These are phyloP conservation scores for Lenzites betulinus DNA, from an alignment of 768 basidiomycete species.

Conservation along the genomic window DNA sequence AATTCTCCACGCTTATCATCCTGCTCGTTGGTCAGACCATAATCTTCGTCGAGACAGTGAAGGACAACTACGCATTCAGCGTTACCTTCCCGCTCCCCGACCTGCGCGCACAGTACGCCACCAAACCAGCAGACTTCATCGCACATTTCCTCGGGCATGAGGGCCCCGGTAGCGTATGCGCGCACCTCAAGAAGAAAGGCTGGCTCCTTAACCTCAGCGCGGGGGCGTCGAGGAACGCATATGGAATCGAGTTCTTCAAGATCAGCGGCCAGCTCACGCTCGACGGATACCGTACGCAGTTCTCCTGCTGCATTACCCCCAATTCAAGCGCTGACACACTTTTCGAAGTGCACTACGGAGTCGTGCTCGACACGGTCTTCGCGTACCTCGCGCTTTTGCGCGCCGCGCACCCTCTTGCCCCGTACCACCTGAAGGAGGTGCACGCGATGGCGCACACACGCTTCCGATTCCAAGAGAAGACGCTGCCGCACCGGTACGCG, in stretches of 20 bases:
- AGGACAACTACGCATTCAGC: conserved; percentile 45
- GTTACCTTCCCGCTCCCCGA: conserved; percentile 38
- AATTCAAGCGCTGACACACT: too few species aligned
- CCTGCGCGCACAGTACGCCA: conserved; percentile 42
- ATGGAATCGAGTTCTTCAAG: conserved; percentile 44
- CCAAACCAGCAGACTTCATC: conserved; percentile 43
- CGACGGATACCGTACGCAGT: conserved; percentile 48
- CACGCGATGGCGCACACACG: conserved; percentile 43
- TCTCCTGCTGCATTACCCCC: too few species aligned
- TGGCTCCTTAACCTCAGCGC: conserved; percentile 38
- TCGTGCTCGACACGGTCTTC: conserved; percentile 44
- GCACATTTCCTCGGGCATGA: conserved; percentile 54
- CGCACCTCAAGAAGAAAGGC: conserved; percentile 51
- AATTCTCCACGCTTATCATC: neutral
- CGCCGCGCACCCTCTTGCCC: conserved; percentile 19
- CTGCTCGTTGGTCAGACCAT: conserved; percentile 29
- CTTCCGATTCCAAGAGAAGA: conserved; percentile 52
- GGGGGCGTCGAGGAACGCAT: conserved; percentile 37
- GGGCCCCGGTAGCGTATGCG: conserved; percentile 50
- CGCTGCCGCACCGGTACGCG: conserved; percentile 44
- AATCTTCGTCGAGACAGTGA: conserved; percentile 47
- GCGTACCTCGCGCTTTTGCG: conserved; percentile 40
- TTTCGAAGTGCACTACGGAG: conserved; percentile 43
- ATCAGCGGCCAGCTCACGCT: conserved; percentile 47
- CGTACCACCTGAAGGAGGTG: conserved; percentile 46